Base-by-base conservation (phyloP, 192 early-diverging fungal species). In the Coemansia sp. region DNA sequence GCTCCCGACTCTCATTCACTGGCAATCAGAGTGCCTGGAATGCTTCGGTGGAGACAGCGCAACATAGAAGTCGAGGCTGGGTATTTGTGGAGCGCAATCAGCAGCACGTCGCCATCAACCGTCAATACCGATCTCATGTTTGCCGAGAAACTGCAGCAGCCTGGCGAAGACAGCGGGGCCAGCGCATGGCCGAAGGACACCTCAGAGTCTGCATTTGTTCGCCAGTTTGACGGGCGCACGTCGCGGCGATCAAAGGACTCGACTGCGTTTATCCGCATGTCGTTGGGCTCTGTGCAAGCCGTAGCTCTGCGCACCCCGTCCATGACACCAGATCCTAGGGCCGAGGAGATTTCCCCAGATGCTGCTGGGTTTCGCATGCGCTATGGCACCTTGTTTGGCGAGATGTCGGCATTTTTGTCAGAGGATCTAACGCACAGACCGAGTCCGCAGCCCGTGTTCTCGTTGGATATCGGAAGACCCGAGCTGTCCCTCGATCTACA, bases 331-430 rank as follows among this genome's bases (percentile, higher is more conserved):
- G 81, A 83, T 34, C 58, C 66, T n/a, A 69, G 81, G 8, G 73
- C 81, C 33, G 75, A 83, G 18, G 81, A 83, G 64, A 67, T 74
- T 20, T 51, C 61, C 8, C 48, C 72, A 0, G 59, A 72, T 11
- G 57, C 73, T 11, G 66, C 76, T 4, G 81, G 81, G 12, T 71
- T 83, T 6, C 65, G 71, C 8, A 48, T 83, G 54, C 68, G 73
- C n/a, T 59, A 65, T 33, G 72, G 72, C 32, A 78, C 73, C 28
- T 32, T 83, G 17, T 72, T 72, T 17, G 76, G 76, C n/a, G 81
- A 83, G 12, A 83, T 83, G 81, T 83, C 76, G 4, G 81, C 81
- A 8, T 83, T 83, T 61, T 18, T 83, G 52, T 83, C 81, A 7
- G 81, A 83, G 45, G 81, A 83, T 18, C 61, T 83, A 64, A 65